Evolutionary conservation across 352 stramenopile genomes (phyloP).

Genomic region (Phytophthora hybrid): DNA sequence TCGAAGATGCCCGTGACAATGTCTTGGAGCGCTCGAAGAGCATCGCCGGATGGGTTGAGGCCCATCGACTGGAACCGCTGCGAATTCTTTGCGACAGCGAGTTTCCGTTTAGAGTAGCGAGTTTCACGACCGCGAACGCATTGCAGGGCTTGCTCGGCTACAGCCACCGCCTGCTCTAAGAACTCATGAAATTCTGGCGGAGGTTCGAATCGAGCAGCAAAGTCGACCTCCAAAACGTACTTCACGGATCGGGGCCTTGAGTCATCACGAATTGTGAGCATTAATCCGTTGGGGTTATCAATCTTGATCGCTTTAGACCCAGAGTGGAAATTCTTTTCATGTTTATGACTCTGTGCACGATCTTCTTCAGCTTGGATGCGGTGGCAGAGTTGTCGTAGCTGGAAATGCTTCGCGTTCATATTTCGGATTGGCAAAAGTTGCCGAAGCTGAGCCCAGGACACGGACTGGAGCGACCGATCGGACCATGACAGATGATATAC

Average conservation of each 20-base stretch:
- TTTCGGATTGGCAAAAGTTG: constrained; percentile 65
- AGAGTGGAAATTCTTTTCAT: neutral
- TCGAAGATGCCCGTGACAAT: constrained; percentile 52
- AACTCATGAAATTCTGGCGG: too few relatives aligned
- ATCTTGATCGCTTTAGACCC: too few relatives aligned
- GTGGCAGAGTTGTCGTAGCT: constrained; percentile 47
- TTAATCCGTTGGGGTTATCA: too few relatives aligned
- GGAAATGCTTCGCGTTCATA: constrained; percentile 79
- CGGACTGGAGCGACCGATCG: constrained; percentile 52
- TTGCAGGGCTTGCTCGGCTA: constrained; percentile 46
- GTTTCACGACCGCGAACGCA: constrained; percentile 66
- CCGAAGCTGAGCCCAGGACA: constrained; percentile 60
- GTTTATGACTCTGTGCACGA: neutral
- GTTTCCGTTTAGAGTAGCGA: constrained; percentile 42
- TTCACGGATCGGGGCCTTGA: too few relatives aligned
- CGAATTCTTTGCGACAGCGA: constrained; percentile 15
- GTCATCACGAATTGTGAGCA: too few relatives aligned
- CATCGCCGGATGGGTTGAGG: constrained; percentile 64
- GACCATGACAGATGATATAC: constrained; percentile 69
- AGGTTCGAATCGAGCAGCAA: too few relatives aligned
- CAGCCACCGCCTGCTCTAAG: too few relatives aligned
- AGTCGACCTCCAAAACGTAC: too few relatives aligned
- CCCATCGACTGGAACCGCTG: constrained; percentile 46
- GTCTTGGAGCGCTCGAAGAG: constrained; percentile 53
- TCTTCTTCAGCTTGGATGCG: constrained; percentile 18